These are phyloP conservation scores for Suhomyces wounanorum DNA, from an alignment of 1,139 yeast species.

Conservation along the genomic window DNA sequence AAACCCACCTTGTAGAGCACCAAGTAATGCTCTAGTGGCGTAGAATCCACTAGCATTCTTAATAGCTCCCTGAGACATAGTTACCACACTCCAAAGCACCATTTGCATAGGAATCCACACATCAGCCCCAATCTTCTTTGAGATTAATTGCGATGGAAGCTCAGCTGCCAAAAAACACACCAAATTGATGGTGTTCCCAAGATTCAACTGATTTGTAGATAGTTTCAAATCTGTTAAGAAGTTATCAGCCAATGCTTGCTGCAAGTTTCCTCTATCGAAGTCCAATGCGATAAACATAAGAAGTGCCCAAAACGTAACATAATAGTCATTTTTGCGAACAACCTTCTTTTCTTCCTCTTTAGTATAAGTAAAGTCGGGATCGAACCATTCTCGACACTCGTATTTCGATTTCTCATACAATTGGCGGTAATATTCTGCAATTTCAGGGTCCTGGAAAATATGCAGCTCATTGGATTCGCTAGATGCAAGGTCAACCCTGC, in stretches of 20 bases:
- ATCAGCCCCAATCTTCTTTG: constrained; percentile 56
- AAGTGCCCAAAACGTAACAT: constrained; percentile 50
- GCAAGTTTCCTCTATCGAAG: constrained; percentile 51
- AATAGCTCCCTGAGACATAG: constrained; percentile 47
- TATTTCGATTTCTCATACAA: constrained; percentile 45
- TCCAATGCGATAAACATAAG: constrained; percentile 54
- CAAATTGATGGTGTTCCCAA: constrained; percentile 48
- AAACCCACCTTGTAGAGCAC: constrained; percentile 34
- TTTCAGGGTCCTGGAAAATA: constrained; percentile 35
- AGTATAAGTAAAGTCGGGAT: constrained; percentile 49
- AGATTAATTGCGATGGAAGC: constrained; percentile 55
- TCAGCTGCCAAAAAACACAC: constrained; percentile 52
- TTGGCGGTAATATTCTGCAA: constrained; percentile 41
- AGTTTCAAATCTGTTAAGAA: constrained; percentile 45
- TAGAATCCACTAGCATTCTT: constrained; percentile 28
- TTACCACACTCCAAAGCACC: constrained; percentile 52
- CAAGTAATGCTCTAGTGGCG: constrained; percentile 30
- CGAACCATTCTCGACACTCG: constrained; percentile 48
- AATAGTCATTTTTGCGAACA: constrained; percentile 43
- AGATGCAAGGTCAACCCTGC: constrained; percentile 6
- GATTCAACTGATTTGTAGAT: constrained; percentile 50
- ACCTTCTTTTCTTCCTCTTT: constrained; percentile 43
- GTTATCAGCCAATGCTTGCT: constrained; percentile 53
- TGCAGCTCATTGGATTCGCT: constrained; percentile 4
- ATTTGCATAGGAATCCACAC: constrained; percentile 56